Percentiles rank a stretch among this genome's conserved stretches.
Evolutionary conservation across 345 rosid genomes (phyloP).

Genomic region (Sisymbrium altissimum): DNA sequence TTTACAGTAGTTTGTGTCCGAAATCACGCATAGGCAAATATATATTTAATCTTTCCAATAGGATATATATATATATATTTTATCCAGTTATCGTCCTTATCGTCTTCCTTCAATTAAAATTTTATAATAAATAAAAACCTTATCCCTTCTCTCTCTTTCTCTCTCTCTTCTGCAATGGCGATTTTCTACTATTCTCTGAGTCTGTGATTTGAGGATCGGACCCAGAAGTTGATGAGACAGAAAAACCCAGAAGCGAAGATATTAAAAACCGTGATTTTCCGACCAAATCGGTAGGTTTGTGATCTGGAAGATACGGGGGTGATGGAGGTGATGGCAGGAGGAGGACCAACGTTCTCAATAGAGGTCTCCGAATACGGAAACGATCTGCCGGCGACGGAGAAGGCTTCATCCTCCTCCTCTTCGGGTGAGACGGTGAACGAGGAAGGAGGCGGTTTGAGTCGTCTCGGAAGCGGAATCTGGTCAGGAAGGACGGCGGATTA

Average conservation of each 20-base stretch:
- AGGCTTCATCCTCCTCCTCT: constrained; percentile 17
- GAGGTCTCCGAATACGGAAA: constrained; percentile 37
- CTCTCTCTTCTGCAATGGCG: constrained; percentile 19
- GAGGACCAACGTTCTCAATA: constrained; percentile 44
- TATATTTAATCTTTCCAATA: constrained; percentile 2
- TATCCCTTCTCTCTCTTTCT: constrained; percentile 30
- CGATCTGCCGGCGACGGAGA: constrained; percentile 31
- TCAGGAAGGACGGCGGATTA: constrained; percentile 31
- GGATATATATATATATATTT: not conserved
- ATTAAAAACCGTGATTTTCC: not conserved
- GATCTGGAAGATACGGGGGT: constrained; percentile 6
- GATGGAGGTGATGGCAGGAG: constrained; percentile 63
- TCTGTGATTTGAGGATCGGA: constrained; percentile 13
- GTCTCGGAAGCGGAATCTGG: constrained; percentile 31
- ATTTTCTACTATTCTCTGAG: constrained; percentile 26
- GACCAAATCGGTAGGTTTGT: constrained; percentile 13
- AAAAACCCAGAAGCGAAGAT: constrained; percentile 11
- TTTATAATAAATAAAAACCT: constrained; percentile 7
- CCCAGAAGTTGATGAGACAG: constrained; percentile 37
- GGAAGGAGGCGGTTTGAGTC: constrained; percentile 10
- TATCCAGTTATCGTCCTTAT: constrained; percentile 27
- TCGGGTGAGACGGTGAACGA: not conserved
- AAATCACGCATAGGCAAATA: constrained; percentile 20
- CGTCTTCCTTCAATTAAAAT: constrained; percentile 11
- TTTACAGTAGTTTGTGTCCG: constrained; percentile 2